These are phyloP conservation scores for Nothophytophthora sp. DNA, from an alignment of 352 stramenopile species.

Conservation along the genomic window DNA sequence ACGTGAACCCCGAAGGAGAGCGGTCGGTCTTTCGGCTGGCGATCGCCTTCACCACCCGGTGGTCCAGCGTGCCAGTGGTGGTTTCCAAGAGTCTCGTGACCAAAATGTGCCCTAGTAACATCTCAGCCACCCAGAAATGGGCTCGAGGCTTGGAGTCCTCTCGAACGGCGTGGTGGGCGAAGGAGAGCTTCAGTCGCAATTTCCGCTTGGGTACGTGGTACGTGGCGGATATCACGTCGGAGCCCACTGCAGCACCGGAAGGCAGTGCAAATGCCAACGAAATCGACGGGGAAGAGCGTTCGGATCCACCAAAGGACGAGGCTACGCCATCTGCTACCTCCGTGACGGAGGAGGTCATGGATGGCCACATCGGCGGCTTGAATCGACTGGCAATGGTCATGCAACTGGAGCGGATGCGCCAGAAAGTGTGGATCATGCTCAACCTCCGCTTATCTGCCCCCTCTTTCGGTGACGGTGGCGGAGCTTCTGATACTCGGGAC, in stretches of 20 bases:
- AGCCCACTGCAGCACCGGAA: too few species aligned
- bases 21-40: conserved; percentile 66
- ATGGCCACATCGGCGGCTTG: conserved; percentile 39
- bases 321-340: not conserved
- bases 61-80: conserved; percentile 57
- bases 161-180: conserved; percentile 72
- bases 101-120: conserved; percentile 50
- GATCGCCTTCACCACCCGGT: conserved; percentile 47
- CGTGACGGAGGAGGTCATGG: conserved; percentile 15
- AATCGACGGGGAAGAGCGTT: conserved; percentile 4
- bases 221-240: conserved; percentile 38
- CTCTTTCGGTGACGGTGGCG: not conserved
- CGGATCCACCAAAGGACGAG: too few species aligned
- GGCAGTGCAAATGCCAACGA: too few species aligned
- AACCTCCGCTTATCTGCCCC: conserved; percentile 22
- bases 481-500: not conserved
- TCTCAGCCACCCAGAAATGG: conserved; percentile 51
- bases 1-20: conserved; percentile 37
- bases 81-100: conserved; percentile 70
- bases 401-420: conserved; percentile 62
- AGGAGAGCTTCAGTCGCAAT: conserved; percentile 75
- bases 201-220: conserved; percentile 83
- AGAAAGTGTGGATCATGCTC: conserved; percentile 55
- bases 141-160: conserved; percentile 45
- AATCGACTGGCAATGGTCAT: conserved; percentile 51